These are phyloP conservation scores for Isoetes taiwanensis DNA, from an alignment of 75 land plant species.

Conservation along the genomic window DNA sequence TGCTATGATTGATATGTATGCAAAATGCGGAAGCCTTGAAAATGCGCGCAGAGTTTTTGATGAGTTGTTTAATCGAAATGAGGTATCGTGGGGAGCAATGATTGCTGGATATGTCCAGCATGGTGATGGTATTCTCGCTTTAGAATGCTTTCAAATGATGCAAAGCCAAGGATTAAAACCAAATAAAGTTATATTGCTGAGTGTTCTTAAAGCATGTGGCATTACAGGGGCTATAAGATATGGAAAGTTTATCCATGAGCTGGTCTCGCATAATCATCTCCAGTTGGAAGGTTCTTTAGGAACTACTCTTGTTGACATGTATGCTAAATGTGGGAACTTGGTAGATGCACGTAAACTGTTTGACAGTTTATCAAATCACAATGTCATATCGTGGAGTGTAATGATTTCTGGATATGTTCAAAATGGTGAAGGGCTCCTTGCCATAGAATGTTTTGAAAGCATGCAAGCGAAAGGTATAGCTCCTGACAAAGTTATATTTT, in stretches of 20 bases:
- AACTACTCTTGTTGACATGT: not conserved
- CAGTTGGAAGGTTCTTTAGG: not conserved
- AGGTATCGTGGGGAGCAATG: conserved; percentile 12
- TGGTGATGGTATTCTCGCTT: conserved; percentile 1
- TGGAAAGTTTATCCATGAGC: conserved; percentile 7
- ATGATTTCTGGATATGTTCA: not conserved
- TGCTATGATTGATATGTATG: conserved; percentile 15
- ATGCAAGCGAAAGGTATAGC: conserved; percentile 26
- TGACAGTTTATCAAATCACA: not conserved
- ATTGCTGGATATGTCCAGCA: conserved; percentile 10
- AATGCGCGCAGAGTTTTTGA: conserved; percentile 7
- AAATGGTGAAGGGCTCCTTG: not conserved
- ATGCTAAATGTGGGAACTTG: not conserved
- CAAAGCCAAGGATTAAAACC: conserved; percentile 19
- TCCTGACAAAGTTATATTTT: conserved; percentile 35
- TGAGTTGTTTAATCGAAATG: not conserved
- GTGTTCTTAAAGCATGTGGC: conserved; percentile 27
- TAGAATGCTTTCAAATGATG: conserved; percentile 32
- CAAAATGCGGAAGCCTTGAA: conserved; percentile 6
- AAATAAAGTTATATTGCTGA: conserved; percentile 31
- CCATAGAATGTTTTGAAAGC: conserved; percentile 19
- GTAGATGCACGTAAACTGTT: not conserved
- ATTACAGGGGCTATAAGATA: not conserved
- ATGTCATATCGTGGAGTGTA: not conserved
- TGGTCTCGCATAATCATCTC: not conserved